phyloP scores from a whole-genome alignment of 2,329 filamentous ascomycete species.

The Penicillium vulpinum region DNA sequence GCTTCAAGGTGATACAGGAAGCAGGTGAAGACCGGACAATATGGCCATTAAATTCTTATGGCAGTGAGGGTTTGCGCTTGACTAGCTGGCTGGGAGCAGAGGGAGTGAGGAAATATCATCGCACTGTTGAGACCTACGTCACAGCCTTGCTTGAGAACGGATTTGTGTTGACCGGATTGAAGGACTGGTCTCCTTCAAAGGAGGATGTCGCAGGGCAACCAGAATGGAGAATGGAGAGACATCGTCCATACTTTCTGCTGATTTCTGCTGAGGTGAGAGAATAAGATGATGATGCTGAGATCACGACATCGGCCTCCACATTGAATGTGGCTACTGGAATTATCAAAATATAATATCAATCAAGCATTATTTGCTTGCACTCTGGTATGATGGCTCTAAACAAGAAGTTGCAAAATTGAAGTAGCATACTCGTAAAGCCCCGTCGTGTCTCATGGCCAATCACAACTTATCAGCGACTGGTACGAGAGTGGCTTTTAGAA shows the following conservation, averaged over 20 bases:
- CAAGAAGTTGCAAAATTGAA: not conserved
- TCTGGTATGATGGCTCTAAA: not conserved
- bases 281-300: not conserved
- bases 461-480: not conserved
- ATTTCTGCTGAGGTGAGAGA: constrained; percentile 20
- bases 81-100: constrained; percentile 45
- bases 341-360: not conserved
- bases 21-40: constrained; percentile 35
- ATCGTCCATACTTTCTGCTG: constrained; percentile 41
- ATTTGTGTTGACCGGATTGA: constrained; percentile 42
- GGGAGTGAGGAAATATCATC: constrained; percentile 50
- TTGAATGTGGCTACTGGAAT: not conserved
- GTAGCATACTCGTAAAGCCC: not conserved
- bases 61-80: constrained; percentile 42
- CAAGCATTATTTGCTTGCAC: not conserved
- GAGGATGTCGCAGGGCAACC: constrained; percentile 34
- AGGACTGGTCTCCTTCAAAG: constrained; percentile 40
- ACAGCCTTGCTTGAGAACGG: constrained; percentile 38
- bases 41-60: constrained; percentile 38
- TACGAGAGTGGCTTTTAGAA: no score
- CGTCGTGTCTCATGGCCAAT: no score
- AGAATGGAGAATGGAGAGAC: constrained; percentile 33
- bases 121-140: constrained; percentile 46
- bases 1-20: constrained; percentile 25
- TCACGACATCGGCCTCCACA: not conserved